phyloP scores from a whole-genome alignment of 768 basidiomycete genomes.

The Favolaschia claudopus region DNA sequence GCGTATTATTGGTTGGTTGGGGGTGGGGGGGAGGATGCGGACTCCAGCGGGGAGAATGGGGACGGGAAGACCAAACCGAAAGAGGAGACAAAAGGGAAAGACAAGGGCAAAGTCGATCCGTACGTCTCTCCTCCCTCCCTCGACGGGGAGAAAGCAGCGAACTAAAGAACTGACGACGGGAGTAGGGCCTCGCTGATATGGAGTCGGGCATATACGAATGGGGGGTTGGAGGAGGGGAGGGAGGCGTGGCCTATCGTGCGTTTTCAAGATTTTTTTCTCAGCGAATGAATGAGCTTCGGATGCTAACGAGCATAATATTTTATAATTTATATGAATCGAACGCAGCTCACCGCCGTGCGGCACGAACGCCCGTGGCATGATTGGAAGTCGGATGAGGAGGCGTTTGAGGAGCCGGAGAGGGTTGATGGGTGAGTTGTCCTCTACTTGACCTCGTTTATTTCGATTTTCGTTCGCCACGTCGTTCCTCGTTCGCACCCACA shows the following conservation, averaged over 20 bases:
- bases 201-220: neutral
- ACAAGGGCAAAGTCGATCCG: too few species aligned
- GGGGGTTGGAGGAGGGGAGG: neutral
- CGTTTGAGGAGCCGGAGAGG: neutral
- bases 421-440: neutral
- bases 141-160: neutral
- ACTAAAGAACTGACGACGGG: neutral
- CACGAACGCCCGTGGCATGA: slow-evolving; percentile 10
- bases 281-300: too few species aligned
- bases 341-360: slow-evolving; percentile 3
- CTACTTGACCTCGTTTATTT: too few species aligned
- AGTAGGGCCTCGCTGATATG: neutral
- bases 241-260: slow-evolving; percentile 10
- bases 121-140: too few species aligned
- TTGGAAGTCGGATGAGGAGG: slow-evolving; percentile 2
- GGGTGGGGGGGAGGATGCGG: neutral
- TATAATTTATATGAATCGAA: neutral
- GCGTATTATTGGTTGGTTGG: slow-evolving; percentile 7
- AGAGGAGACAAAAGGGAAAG: too few species aligned
- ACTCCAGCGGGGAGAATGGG: neutral
- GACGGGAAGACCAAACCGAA: too few species aligned
- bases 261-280: too few species aligned
- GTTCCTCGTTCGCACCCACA: too few species aligned
- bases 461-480: too few species aligned
- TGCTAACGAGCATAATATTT: neutral